phyloP scores from a whole-genome alignment of 75 land plant species.

The Selaginella moellendorffii region DNA sequence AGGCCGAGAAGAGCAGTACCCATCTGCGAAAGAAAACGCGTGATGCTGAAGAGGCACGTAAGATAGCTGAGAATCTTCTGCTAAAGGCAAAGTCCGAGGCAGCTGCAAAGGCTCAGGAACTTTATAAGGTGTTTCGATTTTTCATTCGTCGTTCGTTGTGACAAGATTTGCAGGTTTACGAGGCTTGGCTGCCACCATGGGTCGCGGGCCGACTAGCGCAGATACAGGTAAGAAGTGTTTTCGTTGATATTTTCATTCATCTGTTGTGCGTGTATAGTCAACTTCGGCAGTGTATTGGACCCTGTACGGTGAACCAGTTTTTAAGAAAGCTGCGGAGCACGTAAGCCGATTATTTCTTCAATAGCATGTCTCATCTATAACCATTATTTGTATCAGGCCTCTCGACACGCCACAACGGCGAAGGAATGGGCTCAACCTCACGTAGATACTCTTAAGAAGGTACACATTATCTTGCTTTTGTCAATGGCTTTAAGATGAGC shows the following conservation, averaged over 20 bases:
- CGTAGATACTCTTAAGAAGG: background rate
- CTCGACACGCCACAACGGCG: background rate
- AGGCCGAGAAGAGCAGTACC: background rate
- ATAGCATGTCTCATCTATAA: background rate
- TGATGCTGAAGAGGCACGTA: background rate
- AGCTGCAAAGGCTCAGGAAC: background rate
- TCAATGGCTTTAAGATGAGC: background rate
- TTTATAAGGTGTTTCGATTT: background rate
- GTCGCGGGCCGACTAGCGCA: background rate
- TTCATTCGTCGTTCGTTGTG: background rate
- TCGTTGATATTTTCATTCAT: background rate
- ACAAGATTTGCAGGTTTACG: background rate
- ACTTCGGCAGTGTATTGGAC: background rate
- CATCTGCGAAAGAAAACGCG: background rate
- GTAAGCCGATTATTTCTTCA: too few species aligned
- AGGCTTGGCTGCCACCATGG: background rate
- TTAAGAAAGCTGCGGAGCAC: background rate
- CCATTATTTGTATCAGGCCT: background rate
- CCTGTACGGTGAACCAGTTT: background rate
- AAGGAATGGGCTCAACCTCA: background rate
- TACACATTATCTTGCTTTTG: background rate
- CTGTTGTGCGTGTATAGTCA: too few species aligned
- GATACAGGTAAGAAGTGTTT: background rate
- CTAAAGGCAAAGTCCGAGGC: background rate
- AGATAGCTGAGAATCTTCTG: background rate